phyloP scores from a whole-genome alignment of 164 flowering plant genomes.

The Kingdonia uniflora region DNA sequence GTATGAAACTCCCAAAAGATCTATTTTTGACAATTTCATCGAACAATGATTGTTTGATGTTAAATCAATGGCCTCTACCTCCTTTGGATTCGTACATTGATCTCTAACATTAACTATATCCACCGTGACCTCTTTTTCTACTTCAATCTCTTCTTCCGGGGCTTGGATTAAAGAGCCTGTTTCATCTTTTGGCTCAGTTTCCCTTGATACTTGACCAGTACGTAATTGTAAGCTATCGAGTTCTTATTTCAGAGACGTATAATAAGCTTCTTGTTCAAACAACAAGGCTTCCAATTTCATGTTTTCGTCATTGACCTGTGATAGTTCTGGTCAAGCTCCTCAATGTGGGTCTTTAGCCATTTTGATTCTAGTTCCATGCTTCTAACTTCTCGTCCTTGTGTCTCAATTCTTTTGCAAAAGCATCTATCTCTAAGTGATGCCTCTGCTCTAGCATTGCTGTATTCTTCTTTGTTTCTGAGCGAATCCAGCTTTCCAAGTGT shows the following conservation, averaged over 20 bases:
- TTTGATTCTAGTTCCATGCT: constrained; percentile 72
- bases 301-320: constrained; percentile 47
- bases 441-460: constrained; percentile 37
- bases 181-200: too few species aligned
- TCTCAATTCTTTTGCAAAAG: constrained; percentile 72
- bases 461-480: constrained; percentile 46
- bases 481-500: constrained; percentile 45
- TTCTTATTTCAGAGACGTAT: constrained; percentile 37
- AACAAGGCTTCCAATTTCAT: constrained; percentile 46
- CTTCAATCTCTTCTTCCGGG: constrained; percentile 32
- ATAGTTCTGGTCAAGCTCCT: constrained; percentile 41
- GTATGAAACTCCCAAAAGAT: constrained; percentile 78
- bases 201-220: too few species aligned
- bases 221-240: too few species aligned
- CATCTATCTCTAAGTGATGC: constrained; percentile 64
- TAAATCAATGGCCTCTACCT: constrained; percentile 14
- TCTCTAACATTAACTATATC: constrained; percentile 15
- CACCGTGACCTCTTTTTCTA: constrained; percentile 17
- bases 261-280: constrained; percentile 44
- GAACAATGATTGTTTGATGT: constrained; percentile 12
- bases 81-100: constrained; percentile 13
- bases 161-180: constrained; percentile 10
- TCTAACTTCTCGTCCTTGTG: constrained; percentile 78
- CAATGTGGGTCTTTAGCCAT: constrained; percentile 51
- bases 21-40: constrained; percentile 49